A percentile compares a stretch with the other conserved stretches of the same genome.
Conservation (phyloP, 2,329 filamentous ascomycete species). For the Nemania sp. region DNA sequence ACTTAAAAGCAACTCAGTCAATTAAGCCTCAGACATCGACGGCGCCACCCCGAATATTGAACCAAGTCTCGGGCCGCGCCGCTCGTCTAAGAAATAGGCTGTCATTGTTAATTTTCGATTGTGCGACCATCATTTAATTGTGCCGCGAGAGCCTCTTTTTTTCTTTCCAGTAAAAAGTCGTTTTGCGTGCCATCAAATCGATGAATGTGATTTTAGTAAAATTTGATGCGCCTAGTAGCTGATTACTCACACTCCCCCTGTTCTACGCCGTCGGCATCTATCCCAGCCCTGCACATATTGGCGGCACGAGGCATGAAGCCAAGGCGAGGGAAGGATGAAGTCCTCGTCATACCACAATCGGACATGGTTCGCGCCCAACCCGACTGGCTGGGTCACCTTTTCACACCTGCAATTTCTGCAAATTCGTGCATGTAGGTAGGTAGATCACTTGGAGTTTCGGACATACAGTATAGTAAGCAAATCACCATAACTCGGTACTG, state of each 20-base stretch:
- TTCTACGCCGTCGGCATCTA: neutral
- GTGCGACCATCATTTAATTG: neutral
- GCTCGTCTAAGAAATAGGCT: conserved; percentile 14
- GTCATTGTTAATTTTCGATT: neutral
- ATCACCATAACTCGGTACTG: neutral
- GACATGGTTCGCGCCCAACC: conserved; percentile 13
- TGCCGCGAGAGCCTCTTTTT: too few relatives aligned
- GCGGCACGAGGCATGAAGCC: neutral
- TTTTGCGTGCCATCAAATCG: neutral
- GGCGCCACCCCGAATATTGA: conserved; percentile 7
- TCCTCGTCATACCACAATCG: conserved; percentile 11
- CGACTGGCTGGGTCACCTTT: conserved; percentile 24
- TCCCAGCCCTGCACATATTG: conserved; percentile 18
- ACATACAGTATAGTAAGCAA: conserved; percentile 33
- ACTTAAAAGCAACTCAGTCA: neutral
- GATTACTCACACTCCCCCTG: neutral
- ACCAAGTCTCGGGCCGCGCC: conserved; percentile 34
- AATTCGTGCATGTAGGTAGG: neutral
- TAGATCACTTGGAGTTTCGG: conserved; percentile 10
- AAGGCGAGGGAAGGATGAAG: neutral
- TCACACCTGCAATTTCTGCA: neutral
- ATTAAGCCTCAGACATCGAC: conserved; percentile 12
- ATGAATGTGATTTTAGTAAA: neutral
- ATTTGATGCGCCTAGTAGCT: neutral
- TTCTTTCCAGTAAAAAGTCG: neutral